These are phyloP conservation scores for Naganishia cerealis DNA, from an alignment of 1,284 basidiomycete genomes.

Conservation along the genomic window DNA sequence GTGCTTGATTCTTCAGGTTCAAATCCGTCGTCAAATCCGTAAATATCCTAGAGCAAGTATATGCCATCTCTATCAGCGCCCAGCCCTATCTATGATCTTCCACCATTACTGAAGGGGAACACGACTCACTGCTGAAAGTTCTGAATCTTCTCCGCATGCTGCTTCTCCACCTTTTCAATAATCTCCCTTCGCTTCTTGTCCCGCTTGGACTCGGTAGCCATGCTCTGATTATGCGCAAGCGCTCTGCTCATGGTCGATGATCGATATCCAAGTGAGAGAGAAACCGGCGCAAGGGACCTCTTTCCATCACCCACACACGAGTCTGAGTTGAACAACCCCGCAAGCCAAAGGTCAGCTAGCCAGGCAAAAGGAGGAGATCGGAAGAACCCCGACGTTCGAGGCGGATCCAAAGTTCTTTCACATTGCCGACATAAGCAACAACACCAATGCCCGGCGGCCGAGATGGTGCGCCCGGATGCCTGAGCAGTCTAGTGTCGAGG, in stretches of 20 bases:
- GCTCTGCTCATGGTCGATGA: constrained; percentile 11
- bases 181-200: constrained; percentile 58
- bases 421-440: not conserved
- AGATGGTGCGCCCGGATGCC: no score
- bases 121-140: constrained; percentile 55
- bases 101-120: not conserved
- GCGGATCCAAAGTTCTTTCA: not conserved
- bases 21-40: constrained; percentile 51
- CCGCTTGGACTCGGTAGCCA: constrained; percentile 53
- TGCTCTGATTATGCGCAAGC: constrained; percentile 1
- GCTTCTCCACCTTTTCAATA: constrained; percentile 57
- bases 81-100: not conserved
- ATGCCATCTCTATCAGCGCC: not conserved
- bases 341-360: not conserved
- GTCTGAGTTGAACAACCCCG: not conserved
- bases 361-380: not conserved
- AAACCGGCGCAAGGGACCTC: no score
- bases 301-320: no score
- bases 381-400: not conserved
- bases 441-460: no score
- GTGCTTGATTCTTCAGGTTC: constrained; percentile 49
- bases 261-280: no score
- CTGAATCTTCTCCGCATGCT: constrained; percentile 56
- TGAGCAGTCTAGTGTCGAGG: no score
- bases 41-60: constrained; percentile 47